Base-by-base conservation (phyloP, 805 yeast species). In the Saccharomycopsis fermentans region DNA sequence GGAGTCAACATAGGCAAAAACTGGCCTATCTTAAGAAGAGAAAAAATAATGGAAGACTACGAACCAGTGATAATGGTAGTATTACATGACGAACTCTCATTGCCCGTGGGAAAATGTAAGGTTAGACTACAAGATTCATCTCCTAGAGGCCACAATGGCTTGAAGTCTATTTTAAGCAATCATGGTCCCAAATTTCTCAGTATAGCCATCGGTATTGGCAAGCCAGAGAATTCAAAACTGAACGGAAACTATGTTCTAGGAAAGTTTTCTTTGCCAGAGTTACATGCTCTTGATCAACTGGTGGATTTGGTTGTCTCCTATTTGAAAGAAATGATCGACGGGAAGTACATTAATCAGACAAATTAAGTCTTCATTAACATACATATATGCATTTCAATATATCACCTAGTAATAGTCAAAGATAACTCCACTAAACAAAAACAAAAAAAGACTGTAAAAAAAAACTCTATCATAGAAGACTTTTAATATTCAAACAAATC, bases 121-220 rank as follows among this genome's bases (percentile, higher is more conserved):
- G 68, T 86, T 1, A 74, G 92, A 53, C 73, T 72, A 17, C 83
- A 82, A 14, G 79, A 81, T 1, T 75, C 85, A 0, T 80, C 88
- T 50, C 76, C 83, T 16, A 74, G 94, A 52, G 97, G 96, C 0
- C 98, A 91, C 66, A 90, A 89, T 66, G 97, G 97, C 0, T 73
- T 91, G 29, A 77, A 78, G 61, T 80, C 86, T 47, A 77, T 91
- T 2, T 78, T 77, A 51, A 63, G 68, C 6, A 47, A 59, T 21
- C 69, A 78, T 39, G 66, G 62, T 29, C 73, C 75, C 37, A 75
- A 74, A 14, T 88, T 84, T 66, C 76, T 81, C n/a, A 80, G 88
- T 55, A 67, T 90, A 14, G 81, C 86, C 17, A 74, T 90, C 8
- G 97, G 97, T 0, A 86, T 91, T 16, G 96, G 89, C 1, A 74